Conservation (phyloP, 371 early-diverging fungal species). For the Mucor irregularis region DNA sequence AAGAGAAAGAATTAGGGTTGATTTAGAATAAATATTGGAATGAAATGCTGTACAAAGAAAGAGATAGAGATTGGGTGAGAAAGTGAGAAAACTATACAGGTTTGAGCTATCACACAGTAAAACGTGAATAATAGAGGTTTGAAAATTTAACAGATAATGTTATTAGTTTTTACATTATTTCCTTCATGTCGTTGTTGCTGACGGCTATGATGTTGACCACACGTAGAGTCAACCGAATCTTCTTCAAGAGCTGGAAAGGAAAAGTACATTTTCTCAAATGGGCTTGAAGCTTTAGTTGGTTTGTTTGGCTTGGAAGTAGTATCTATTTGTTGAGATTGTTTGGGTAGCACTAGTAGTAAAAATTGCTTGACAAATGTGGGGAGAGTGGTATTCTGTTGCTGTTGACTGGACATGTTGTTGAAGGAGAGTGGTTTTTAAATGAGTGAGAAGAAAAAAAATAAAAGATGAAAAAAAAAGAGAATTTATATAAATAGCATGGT, state of each 20-base stretch:
- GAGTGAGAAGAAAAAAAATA: background rate
- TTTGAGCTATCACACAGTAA: no score
- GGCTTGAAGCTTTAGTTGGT: conserved; percentile 20
- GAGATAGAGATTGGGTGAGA: no score
- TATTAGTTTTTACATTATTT: conserved; percentile 5
- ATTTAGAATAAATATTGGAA: no score
- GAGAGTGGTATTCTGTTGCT: conserved; percentile 14
- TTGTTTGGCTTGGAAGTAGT: no score
- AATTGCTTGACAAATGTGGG: conserved; percentile 31
- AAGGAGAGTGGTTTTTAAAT: background rate
- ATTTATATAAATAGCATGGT: no score
- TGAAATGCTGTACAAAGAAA: no score
- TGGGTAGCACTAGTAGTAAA: conserved; percentile 23
- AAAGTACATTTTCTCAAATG: conserved; percentile 30
- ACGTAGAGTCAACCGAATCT: conserved; percentile 7
- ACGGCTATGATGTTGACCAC: conserved; percentile 17
- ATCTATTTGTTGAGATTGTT: conserved; percentile 9
- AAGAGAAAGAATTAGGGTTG: no score
- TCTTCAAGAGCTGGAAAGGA: conserved; percentile 32
- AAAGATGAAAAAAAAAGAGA: conserved; percentile 2
- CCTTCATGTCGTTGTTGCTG: conserved; percentile 5
- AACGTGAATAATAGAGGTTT: background rate
- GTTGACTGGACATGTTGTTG: conserved; percentile 11
- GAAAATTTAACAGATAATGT: conserved; percentile 14
- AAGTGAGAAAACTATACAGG: background rate